Evolutionary conservation across 805 yeast genomes (phyloP), one percentile per base, ranked within the genome.

Genomic region (Candida broadrunensis): DNA sequence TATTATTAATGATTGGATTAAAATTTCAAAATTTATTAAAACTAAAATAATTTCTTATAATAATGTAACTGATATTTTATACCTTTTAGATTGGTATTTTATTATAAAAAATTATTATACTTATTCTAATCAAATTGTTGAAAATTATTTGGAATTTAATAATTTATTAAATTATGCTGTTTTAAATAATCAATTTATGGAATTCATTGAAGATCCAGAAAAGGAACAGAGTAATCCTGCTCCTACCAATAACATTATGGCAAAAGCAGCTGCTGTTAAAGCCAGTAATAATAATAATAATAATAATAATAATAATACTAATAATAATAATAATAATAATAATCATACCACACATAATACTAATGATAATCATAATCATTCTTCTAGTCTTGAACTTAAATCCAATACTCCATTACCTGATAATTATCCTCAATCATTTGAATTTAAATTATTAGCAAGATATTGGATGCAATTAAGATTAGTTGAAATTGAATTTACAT

Each of bases 381-480:
- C 12, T 9, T 26, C 29, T 9, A 11, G n/a, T 5, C 6, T 21
- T 21, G 24, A 21, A 7, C 5, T 5, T 32, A 16, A 32, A 16
- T 11, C 25, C 14, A 38, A 16, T 18, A 21, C 29, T 19, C 18
- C 32, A 21, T 21, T 9, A 21, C 9, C 23, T 33, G 25, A 24
- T 3, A 15, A 16, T 7, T 39, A 45, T 30, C 41, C 42, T 4
- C 21, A 35, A 14, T 34, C 19, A 6, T 31, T 33, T 13, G 59
- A 50, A 37, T 55, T 52, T 33, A 46, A 41, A 18, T 11, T 53
- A 8, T 38, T 56, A 5, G 48, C 55, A 2, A 44, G 50, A 21
- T 51, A 47, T 32, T 61, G 65, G 66, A 45, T 56, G n/a, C 56
- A 58, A 38, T 37, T 61, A n/a, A 42, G 63, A 31, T 36, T 54